phyloP scores from a whole-genome alignment of 768 basidiomycete species.

The Austroboletus festivus region DNA sequence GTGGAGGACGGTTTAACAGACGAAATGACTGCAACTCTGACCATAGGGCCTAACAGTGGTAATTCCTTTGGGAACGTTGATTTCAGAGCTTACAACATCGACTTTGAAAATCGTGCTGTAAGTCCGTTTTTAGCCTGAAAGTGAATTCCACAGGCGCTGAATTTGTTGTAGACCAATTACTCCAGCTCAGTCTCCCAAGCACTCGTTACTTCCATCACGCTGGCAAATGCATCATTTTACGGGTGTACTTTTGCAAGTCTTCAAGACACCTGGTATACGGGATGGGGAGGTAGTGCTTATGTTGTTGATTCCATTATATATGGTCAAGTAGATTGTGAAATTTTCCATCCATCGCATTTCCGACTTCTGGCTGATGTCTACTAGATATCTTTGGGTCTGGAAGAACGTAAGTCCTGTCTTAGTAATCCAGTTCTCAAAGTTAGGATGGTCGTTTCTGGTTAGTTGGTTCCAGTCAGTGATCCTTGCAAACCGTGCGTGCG shows the following conservation, averaged over 20 bases:
- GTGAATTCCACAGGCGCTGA: background rate
- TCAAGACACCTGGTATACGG: constrained; percentile 56
- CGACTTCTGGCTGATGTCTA: background rate
- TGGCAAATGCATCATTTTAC: constrained; percentile 62
- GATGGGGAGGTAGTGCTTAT: constrained; percentile 55
- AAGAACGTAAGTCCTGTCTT: constrained; percentile 1
- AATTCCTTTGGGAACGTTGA: constrained; percentile 50
- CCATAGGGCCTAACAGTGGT: constrained; percentile 52
- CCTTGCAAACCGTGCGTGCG: constrained; percentile 61
- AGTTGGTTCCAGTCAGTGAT: constrained; percentile 61
- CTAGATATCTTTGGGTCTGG: constrained; percentile 16
- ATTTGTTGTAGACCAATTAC: constrained; percentile 45
- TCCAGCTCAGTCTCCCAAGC: constrained; percentile 55
- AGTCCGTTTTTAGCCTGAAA: constrained; percentile 12
- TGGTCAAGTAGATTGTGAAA: constrained; percentile 62
- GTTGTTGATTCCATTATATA: constrained; percentile 60
- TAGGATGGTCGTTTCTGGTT: background rate
- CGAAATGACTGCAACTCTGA: constrained; percentile 55
- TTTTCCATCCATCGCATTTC: background rate
- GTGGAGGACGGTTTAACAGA: constrained; percentile 47
- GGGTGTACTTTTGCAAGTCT: constrained; percentile 13
- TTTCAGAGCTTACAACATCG: constrained; percentile 65
- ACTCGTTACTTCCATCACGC: constrained; percentile 57
- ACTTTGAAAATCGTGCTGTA: constrained; percentile 67
- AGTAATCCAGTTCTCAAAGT: background rate